Evolutionary conservation across 2,329 filamentous ascomycete genomes (phyloP), one percentile per base, ranked within the genome.

Genomic region (Aspergillus neoniger): DNA sequence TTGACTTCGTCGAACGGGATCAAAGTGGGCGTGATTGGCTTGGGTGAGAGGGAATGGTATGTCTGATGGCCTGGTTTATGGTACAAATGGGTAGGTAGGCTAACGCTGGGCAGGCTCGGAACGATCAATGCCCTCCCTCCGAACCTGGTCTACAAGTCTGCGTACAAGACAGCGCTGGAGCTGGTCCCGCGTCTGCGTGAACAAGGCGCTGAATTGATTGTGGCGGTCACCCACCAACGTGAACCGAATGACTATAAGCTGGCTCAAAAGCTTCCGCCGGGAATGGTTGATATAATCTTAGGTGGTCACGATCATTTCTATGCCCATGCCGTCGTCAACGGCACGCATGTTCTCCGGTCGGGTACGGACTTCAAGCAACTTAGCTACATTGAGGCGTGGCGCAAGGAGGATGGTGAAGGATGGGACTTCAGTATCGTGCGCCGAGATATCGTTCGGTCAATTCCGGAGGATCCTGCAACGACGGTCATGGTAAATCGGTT

Each of bases 291-390:
- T 73, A 86, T 96, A 38, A 90, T 97, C 48, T 83, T 96, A 0
- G 92, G 92, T 52, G 92, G 92, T 0, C 92, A 96, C 70, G 93
- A 96, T 69, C 93, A 97, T 73, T 95, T 89, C 76, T 96, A 96
- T 72, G 84, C 83, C 15, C 91, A 96, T 76, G 85, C 83, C 57
- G 71, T 92, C 58, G 84, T 95, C 74, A 92, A 93, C 62, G 89
- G 88, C 8, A 91, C 86, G 0, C 92, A 96, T 69, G 86, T 96
- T 2, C 80, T 97, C n/a, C 86, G 93, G 1, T 96, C 91, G 0
- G 92, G 93, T 0, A 91, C 88, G 17, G 93, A 97, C 74, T 97
- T 96, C 78, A 96, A 95, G 77, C 91, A 97, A 73, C 80, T 96
- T 36, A 95, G 91, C 72, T 96, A 96, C 71, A 84, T 97, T 55